Evolutionary conservation across 257 asterid species (phyloP).

Genomic region (Jacaranda mimosifolia): DNA sequence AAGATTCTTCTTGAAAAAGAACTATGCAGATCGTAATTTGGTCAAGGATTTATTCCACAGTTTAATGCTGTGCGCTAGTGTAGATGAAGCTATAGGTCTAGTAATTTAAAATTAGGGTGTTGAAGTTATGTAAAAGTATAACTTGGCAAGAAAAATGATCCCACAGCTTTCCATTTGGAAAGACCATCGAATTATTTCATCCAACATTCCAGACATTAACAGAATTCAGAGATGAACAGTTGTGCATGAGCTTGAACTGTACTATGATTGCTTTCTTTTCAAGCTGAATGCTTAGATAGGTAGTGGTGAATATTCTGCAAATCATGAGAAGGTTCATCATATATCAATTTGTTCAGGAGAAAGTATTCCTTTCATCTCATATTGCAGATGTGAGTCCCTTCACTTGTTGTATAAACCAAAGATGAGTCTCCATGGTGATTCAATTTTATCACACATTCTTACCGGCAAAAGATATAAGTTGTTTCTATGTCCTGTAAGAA

Average conservation of each 20-base stretch:
- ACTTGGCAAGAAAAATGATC: no score
- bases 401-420: not conserved
- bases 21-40: no score
- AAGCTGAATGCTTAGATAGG: not conserved
- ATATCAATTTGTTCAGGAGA: not conserved
- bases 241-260: slow-evolving; percentile 15
- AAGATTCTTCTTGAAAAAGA: no score
- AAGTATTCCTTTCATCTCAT: not conserved
- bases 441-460: slow-evolving; percentile 12
- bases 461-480: not conserved
- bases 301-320: slow-evolving; percentile 6
- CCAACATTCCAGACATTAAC: not conserved
- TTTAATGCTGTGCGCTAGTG: no score
- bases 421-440: not conserved
- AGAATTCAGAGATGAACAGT: not conserved
- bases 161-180: no score
- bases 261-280: slow-evolving; percentile 6
- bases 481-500: slow-evolving; percentile 11
- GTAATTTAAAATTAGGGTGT: no score
- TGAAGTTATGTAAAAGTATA: no score
- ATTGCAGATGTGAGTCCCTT: slow-evolving; percentile 11
- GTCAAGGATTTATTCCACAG: no score
- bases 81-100: no score
- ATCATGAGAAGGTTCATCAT: not conserved
- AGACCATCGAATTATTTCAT: not conserved